A percentile compares a stretch with the other conserved stretches of the same genome.
Conservation (phyloP, 192 early-diverging fungal species). For the Umbelopsis vinacea region DNA sequence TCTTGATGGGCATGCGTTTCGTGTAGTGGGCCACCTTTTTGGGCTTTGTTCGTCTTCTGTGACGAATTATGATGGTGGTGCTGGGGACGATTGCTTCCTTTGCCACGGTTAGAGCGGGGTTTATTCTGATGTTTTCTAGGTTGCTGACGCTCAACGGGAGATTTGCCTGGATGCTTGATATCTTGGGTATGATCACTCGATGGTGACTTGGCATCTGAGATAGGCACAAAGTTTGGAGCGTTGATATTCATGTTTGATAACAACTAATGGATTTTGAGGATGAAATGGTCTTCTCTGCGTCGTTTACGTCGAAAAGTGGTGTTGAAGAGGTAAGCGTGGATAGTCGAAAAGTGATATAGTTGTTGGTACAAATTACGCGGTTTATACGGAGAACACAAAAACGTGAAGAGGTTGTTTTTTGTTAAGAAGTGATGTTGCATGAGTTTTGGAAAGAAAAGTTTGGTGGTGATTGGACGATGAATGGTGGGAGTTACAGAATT, state of each 20-base stretch:
- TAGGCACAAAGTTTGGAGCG: conserved; percentile 41
- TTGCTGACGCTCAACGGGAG: background rate
- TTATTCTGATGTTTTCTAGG: conserved; percentile 10
- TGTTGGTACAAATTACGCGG: conserved; percentile 22
- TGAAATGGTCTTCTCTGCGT: conserved; percentile 9
- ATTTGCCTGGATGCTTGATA: conserved; percentile 10
- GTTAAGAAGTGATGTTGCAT: conserved; percentile 19
- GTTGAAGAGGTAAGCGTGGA: conserved; percentile 7
- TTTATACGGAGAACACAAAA: conserved; percentile 3
- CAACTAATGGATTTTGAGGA: background rate
- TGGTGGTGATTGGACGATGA: background rate
- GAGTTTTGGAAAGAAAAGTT: conserved; percentile 6
- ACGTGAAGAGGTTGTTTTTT: background rate
- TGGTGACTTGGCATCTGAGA: background rate
- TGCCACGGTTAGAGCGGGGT: background rate
- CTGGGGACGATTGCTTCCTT: conserved; percentile 5
- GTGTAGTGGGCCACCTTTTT: background rate
- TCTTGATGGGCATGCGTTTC: too few relatives aligned
- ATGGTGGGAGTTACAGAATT: background rate
- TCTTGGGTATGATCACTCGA: conserved; percentile 12
- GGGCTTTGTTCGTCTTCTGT: background rate
- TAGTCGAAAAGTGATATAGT: conserved; percentile 29
- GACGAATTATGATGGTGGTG: background rate
- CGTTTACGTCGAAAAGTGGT: conserved; percentile 14
- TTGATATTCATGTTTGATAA: conserved; percentile 38